These are phyloP conservation scores for Podaxis sp. DNA, from an alignment of 768 basidiomycete species.

Conservation along the genomic window DNA sequence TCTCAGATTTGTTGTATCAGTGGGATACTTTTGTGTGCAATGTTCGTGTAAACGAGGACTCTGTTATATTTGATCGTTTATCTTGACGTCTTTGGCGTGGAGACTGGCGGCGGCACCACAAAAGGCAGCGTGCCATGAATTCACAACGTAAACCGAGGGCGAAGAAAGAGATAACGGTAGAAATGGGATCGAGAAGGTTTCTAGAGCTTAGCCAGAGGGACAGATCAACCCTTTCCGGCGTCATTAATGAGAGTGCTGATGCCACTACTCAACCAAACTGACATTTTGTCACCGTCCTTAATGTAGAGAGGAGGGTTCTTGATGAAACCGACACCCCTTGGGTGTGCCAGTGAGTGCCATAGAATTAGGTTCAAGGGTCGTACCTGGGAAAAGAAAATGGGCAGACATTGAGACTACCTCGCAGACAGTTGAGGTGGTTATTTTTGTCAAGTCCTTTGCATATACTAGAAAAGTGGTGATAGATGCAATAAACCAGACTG, in stretches of 20 bases:
- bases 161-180: background rate
- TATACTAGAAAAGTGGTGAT: background rate
- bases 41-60: background rate
- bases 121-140: too few species aligned
- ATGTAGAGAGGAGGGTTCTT: constrained; percentile 66
- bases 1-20: background rate
- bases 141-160: background rate
- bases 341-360: constrained; percentile 83
- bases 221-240: too few species aligned
- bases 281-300: constrained; percentile 69
- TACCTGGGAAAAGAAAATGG: constrained; percentile 76
- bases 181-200: background rate
- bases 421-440: too few species aligned
- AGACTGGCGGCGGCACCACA: background rate
- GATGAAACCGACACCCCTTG: constrained; percentile 77
- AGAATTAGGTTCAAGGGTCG: constrained; percentile 79
- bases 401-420: constrained; percentile 53
- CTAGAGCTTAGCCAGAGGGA: constrained; percentile 9
- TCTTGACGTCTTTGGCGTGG: background rate
- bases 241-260: constrained; percentile 79
- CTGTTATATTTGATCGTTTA: background rate
- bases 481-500: background rate
- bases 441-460: too few species aligned
- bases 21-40: background rate
- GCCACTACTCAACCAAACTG: constrained; percentile 63